Evolutionary conservation across 1,284 basidiomycete species (phyloP), one percentile per base, ranked within the genome.

Genomic region (Irpex lacteus): DNA sequence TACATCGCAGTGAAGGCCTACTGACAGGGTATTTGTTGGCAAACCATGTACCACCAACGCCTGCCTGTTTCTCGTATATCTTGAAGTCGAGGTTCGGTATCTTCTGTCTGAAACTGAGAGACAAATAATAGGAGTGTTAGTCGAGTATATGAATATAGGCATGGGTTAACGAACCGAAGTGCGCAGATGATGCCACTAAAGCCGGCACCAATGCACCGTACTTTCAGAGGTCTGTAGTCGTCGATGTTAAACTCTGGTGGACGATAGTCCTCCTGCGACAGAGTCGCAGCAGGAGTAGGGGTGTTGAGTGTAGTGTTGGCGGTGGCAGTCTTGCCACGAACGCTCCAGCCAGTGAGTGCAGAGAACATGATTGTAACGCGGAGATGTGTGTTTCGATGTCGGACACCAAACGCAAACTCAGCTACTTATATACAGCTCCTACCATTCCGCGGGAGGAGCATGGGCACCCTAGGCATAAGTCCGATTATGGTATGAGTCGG

Each of bases 1-100:
- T 4, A 19, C 36, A 21, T 34, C 26, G 34, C 18, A 49, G 26
- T 19, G 47, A 21, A n/a, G 18, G 21, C 59, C 62, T 54, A 60
- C 40, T 47, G 40, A 62, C 76, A 6, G 77, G 75, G 63, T 78
- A 78, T 63, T 66, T 72, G 58, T 77, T 78, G 8, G 70, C 66
- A 62, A 71, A 77, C 86, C 86, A 88, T 1, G 84, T 82, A 3
- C 86, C 86, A 26, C 86, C 86, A 21, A 88, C 74, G 2, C 80
- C 82, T 15, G 77, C 75, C 62, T 82, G 80, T 61, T 82, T 82
- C 50, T 88, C 85, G 69, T 86, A 88, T n/a, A 87, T 80, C 0
- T 77, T 79, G 2, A 87, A 69, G 34, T 83, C 74, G 15, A 85
- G 67, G 64, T 86, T 86, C 60, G 77, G 75, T 21, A 86, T 75